Conservation (phyloP, 2,329 filamentous ascomycete species). For the Arthrobotrys iridis region DNA sequence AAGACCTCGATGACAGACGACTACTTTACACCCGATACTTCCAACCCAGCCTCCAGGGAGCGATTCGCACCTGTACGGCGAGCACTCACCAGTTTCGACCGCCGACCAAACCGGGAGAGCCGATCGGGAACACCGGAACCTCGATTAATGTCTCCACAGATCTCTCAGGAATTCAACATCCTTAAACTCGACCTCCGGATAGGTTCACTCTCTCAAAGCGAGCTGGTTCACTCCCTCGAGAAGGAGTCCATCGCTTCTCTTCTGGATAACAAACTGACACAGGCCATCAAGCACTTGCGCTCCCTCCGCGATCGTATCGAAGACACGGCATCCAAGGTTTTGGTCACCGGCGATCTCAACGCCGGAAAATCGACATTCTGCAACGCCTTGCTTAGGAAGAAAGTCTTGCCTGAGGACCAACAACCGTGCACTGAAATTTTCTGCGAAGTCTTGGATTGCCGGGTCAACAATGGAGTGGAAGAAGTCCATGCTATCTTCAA, state of each 20-base stretch:
- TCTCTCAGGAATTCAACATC: conserved; percentile 94
- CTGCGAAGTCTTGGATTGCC: conserved; percentile 92
- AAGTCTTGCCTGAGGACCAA: conserved; percentile 94
- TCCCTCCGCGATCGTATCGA: conserved; percentile 92
- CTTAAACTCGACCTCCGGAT: conserved; percentile 94
- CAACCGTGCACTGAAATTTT: conserved; percentile 98
- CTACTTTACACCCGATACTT: conserved; percentile 61
- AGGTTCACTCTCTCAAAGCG: conserved; percentile 82
- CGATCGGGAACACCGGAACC: conserved; percentile 70
- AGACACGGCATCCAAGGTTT: conserved; percentile 94
- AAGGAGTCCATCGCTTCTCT: conserved; percentile 90
- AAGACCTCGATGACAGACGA: conserved; percentile 71
- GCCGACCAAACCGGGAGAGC: conserved; percentile 59
- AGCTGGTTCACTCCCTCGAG: conserved; percentile 92
- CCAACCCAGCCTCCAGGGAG: conserved; percentile 58
- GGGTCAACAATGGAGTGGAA: conserved; percentile 88
- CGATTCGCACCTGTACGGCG: conserved; percentile 69
- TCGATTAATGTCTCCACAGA: conserved; percentile 86
- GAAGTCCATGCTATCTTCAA: conserved; percentile 96
- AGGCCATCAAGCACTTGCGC: conserved; percentile 89
- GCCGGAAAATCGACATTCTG: conserved; percentile 99
- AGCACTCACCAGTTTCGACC: conserved; percentile 75
- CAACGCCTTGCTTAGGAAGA: conserved; percentile 91
- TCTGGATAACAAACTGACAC: conserved; percentile 90
- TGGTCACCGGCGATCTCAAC: conserved; percentile 95